A percentile compares a stretch with the other conserved stretches of the same genome.
phyloP scores from a whole-genome alignment of 257 asterid species.

The Nicotiana paniculata region DNA sequence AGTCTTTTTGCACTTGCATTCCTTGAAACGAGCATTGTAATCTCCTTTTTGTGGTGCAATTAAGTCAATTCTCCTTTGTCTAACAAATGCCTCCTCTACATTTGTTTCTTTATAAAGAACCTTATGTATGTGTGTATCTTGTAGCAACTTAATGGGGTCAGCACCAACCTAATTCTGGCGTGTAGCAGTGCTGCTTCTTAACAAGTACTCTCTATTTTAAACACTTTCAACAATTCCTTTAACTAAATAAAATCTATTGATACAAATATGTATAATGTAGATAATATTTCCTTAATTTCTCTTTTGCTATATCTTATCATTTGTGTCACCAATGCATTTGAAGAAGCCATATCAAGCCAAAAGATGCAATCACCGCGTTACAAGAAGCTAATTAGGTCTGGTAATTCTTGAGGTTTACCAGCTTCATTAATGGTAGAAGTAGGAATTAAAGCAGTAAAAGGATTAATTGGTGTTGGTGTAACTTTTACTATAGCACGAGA shows the following conservation, averaged over 20 bases:
- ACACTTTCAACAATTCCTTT: not conserved
- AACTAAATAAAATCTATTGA: not conserved
- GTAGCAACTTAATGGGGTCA: too few species aligned
- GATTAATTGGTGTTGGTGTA: not conserved
- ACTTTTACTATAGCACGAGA: not conserved
- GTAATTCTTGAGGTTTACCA: conserved; percentile 15
- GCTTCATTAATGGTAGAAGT: not conserved
- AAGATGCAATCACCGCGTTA: too few species aligned
- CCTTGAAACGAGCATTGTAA: too few species aligned
- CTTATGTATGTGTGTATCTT: too few species aligned
- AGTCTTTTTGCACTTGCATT: too few species aligned
- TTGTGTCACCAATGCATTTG: not conserved
- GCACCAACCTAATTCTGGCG: too few species aligned
- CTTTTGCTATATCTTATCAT: not conserved
- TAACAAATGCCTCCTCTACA: too few species aligned
- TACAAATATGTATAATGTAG: not conserved
- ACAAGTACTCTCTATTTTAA: not conserved
- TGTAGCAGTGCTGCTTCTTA: too few species aligned
- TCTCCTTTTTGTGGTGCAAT: too few species aligned
- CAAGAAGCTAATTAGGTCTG: conserved; percentile 31
- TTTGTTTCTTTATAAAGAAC: too few species aligned
- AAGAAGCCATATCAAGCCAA: too few species aligned
- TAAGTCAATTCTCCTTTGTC: not conserved
- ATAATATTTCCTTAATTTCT: not conserved
- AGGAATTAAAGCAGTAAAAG: conserved; percentile 11